phyloP scores from a whole-genome alignment of 78 protist species.

The Bigelowiella natans region DNA sequence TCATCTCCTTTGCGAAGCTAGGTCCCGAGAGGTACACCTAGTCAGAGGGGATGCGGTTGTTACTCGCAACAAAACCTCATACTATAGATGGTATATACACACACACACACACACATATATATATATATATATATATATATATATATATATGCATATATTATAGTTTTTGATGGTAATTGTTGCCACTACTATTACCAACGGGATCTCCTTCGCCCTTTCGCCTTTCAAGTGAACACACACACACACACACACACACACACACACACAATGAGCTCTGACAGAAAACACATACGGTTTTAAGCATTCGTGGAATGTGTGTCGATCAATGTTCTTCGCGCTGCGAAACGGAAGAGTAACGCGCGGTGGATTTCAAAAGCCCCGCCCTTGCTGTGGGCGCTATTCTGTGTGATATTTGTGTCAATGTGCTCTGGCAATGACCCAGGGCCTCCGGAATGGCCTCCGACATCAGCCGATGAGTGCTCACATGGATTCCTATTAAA shows the following conservation, averaged over 20 bases:
- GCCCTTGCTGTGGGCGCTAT: too few relatives aligned
- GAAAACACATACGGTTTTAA: too few relatives aligned
- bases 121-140: not conserved
- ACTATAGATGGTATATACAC: not conserved
- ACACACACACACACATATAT: too few relatives aligned
- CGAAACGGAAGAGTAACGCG: too few relatives aligned
- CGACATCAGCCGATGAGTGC: slow-evolving; percentile 6
- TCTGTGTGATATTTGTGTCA: too few relatives aligned
- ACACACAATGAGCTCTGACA: too few relatives aligned
- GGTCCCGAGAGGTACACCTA: slow-evolving; percentile 41
- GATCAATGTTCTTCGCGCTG: too few relatives aligned
- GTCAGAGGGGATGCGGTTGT: not conserved
- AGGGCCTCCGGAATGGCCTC: slow-evolving; percentile 22
- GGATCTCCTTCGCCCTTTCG: not conserved
- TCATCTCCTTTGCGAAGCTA: slow-evolving; percentile 43
- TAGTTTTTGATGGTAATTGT: not conserved
- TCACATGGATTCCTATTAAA: not conserved
- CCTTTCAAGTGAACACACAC: too few relatives aligned
- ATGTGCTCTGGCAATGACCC: slow-evolving; percentile 1
- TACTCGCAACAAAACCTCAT: not conserved
- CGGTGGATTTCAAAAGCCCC: too few relatives aligned
- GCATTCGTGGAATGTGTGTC: too few relatives aligned
- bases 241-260: too few relatives aligned
- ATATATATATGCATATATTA: not conserved
- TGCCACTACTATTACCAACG: not conserved